Evolutionary conservation across 2,329 filamentous ascomycete species (phyloP), one percentile per base, ranked within the genome.

Genomic region (Periconia macrospinosa): DNA sequence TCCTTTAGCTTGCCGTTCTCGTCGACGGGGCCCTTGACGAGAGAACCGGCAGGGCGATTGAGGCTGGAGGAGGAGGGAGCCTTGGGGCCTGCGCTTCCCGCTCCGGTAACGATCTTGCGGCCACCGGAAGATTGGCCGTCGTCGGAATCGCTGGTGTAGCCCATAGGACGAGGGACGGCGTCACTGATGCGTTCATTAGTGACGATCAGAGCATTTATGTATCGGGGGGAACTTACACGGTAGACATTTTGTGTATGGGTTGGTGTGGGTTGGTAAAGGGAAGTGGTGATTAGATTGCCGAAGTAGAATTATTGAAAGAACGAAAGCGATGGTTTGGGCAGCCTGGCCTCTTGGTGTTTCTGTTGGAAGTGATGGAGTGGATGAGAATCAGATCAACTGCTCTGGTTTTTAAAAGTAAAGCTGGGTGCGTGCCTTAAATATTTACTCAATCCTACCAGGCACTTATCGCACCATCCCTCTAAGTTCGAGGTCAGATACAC

Each of bases 1-100:
- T 80, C 71, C 72, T 84, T 86, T 54, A 81, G 75, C 61, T 83
- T 81, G 55, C 84, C 83, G 50, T 85, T 73, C 30, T 82, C 79
- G 56, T 85, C 82, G 30, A 80, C 79, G 14, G 83, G 78, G 11
- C 83, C 83, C 69, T 80, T 81, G 57, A 86, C 79, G 33, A 86
- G 78, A 52, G 62, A 66, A 41, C 67, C 68, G 18, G 66, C 75
- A 17, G 76, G 76, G 42, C 73, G 69, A 40, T 71, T 71, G 14
- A 78, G 66, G 54, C 73, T 67, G 11, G 70, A 65, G 13, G 74
- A 75, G 1, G 75, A 72, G 10, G 75, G 75, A 1, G 74, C 65
- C 10, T 68, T 64, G 3, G 61, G 63, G 15, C n/a, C n/a, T n/a
- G n/a, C n/a, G n/a, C n/a, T 45, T 23, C 11, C 30, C 30, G 30